Conservation (phyloP, 2,329 filamentous ascomycete species). For the Ambrosiella xylebori region DNA sequence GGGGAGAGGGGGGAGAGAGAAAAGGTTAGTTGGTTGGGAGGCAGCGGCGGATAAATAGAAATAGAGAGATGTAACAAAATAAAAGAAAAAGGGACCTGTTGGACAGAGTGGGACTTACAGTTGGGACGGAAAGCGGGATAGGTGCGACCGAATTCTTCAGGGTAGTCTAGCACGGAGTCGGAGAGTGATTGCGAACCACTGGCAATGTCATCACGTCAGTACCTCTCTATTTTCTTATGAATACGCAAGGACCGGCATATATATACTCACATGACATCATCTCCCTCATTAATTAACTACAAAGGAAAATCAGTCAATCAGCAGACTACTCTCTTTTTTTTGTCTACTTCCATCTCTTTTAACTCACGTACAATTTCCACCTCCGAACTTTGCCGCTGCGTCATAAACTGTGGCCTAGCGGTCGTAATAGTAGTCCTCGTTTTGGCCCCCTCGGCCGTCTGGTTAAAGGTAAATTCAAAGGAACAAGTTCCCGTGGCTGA, state of each 20-base stretch:
- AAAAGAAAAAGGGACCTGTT: background rate
- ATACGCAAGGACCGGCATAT: too few relatives aligned
- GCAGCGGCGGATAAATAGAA: background rate
- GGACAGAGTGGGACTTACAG: constrained; percentile 21
- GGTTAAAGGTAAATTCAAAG: constrained; percentile 20
- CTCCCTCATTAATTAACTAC: too few relatives aligned
- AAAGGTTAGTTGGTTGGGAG: too few relatives aligned
- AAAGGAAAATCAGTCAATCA: background rate
- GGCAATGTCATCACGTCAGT: background rate
- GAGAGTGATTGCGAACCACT: constrained; percentile 23
- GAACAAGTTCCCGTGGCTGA: background rate
- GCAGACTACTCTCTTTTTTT: too few relatives aligned
- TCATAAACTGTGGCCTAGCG: background rate
- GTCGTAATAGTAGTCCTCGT: constrained; percentile 7
- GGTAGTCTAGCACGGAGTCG: constrained; percentile 26
- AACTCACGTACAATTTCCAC: too few relatives aligned
- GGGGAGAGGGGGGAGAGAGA: too few relatives aligned
- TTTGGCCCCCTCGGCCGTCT: constrained; percentile 7
- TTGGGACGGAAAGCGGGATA: constrained; percentile 31
- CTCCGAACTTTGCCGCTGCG: too few relatives aligned
- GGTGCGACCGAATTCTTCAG: constrained; percentile 28
- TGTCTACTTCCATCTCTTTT: too few relatives aligned
- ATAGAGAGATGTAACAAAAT: background rate
- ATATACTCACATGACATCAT: too few relatives aligned
- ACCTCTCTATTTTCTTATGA: too few relatives aligned